A percentile compares a stretch with the other conserved stretches of the same genome.
Conservation (phyloP, 192 early-diverging fungal species). For the Coemansia sp. region DNA sequence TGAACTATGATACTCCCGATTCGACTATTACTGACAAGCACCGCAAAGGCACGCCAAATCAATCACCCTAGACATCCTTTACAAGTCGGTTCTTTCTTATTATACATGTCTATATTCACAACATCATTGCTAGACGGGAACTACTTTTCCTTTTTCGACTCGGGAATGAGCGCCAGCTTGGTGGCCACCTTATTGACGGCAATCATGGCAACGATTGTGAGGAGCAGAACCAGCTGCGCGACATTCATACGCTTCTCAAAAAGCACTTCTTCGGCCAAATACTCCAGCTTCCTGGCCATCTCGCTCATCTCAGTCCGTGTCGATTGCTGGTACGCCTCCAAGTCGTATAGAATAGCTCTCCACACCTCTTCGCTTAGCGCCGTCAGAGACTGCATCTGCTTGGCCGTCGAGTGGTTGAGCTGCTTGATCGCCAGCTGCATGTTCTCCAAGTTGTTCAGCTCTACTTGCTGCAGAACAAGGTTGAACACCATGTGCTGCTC, state of each 20-base stretch:
- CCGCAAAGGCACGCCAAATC: background rate
- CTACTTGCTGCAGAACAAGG: slow-evolving; percentile 62
- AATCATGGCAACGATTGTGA: slow-evolving; percentile 49
- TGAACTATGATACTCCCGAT: no score
- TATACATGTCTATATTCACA: background rate
- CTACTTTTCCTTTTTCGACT: slow-evolving; percentile 57
- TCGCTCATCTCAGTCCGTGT: slow-evolving; percentile 39
- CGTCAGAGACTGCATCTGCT: slow-evolving; percentile 68
- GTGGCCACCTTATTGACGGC: slow-evolving; percentile 52
- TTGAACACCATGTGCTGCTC: slow-evolving; percentile 76
- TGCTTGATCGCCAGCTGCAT: slow-evolving; percentile 67
- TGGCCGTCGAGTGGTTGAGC: slow-evolving; percentile 66
- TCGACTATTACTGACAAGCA: slow-evolving; percentile 1
- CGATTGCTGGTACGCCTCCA: slow-evolving; percentile 56
- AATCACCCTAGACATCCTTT: background rate
- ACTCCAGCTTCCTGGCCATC: slow-evolving; percentile 44
- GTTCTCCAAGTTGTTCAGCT: slow-evolving; percentile 64
- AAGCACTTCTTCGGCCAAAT: slow-evolving; percentile 53
- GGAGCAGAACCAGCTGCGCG: slow-evolving; percentile 53
- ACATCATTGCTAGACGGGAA: background rate
- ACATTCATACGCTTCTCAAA: slow-evolving; percentile 62
- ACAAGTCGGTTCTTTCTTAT: background rate
- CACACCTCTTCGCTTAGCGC: slow-evolving; percentile 57
- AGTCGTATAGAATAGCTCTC: slow-evolving; percentile 56
- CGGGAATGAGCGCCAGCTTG: slow-evolving; percentile 53